These are phyloP conservation scores for Colletotrichum horii DNA, from an alignment of 2,329 filamentous ascomycete species.

Conservation along the genomic window DNA sequence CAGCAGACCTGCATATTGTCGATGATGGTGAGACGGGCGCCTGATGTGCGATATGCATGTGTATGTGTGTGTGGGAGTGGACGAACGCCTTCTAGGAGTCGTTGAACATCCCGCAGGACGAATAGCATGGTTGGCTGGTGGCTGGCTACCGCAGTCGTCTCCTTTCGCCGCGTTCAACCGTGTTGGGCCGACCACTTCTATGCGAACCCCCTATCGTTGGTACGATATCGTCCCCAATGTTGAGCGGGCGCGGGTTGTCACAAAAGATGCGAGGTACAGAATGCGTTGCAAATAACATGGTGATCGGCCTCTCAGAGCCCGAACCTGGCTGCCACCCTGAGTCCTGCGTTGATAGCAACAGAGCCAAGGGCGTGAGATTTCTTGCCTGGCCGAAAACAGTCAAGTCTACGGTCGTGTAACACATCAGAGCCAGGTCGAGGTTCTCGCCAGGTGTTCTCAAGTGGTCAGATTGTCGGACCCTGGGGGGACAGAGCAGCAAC, in stretches of 20 bases:
- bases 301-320: neutral
- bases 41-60: neutral
- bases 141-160: neutral
- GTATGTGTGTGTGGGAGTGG: neutral
- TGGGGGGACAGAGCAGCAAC: neutral
- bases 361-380: neutral
- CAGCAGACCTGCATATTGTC: neutral
- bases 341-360: neutral
- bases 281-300: neutral
- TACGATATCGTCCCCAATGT: neutral
- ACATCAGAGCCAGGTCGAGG: neutral
- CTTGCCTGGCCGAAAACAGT: neutral
- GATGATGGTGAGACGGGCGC: neutral
- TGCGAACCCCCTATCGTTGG: neutral
- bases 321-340: neutral
- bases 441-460: neutral
- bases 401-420: neutral
- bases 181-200: neutral
- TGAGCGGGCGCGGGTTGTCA: neutral
- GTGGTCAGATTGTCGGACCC: neutral
- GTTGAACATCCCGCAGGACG: neutral
- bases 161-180: neutral
- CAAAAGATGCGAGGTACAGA: neutral
- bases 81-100: neutral
- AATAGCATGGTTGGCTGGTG: neutral